Base-by-base conservation (phyloP, 2,329 filamentous ascomycete genomes). In the Lasiodiplodia citricola region DNA sequence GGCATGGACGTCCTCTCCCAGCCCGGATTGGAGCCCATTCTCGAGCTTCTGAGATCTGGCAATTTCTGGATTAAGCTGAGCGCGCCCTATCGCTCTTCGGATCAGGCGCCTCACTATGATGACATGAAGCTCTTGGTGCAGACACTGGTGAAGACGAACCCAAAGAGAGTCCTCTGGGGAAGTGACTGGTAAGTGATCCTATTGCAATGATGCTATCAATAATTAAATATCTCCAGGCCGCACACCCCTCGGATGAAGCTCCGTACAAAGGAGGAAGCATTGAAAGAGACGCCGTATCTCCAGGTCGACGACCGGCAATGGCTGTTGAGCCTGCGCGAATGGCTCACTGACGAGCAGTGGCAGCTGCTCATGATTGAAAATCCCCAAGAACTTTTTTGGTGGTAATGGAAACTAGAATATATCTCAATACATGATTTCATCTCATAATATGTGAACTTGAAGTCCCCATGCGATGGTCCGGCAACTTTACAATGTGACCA, bases 191-290 rank as follows among this genome's bases (percentile, higher is more conserved):
- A 68, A 65, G 62, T 50, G 13, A 13, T 21, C 18, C 50, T 68
- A 41, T n/a, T 14, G 18, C 28, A 16, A 13, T 7, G 3, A 18
- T 31, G 23, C 18, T 38, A 21, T 14, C 35, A 4, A n/a, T 14
- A 31, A 21, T 35, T 55, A 38, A 41, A 44, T 16, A 38, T 1
- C 55, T n/a, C 4, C 23, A 75, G 78, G 78, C 79, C 79, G 1
- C 79, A 81, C 68, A 80, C 78, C 1, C 78, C 79, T 0, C 72
- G 76, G 18, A 81, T 80, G 79, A 80, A 77, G 63, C 75, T 79
- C 1, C 75, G 79, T 0, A 75, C 68, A 5, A 72, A 69, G 5
- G 75, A 80, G 57, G 78, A 78, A 38, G 79, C 78, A 1, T 66
- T 81, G 67, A 71, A 69, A 4, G 78, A 80, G 66, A 76, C 77